phyloP scores from a whole-genome alignment of 2,329 filamentous ascomycete species.

The Colletotrichum sp. region DNA sequence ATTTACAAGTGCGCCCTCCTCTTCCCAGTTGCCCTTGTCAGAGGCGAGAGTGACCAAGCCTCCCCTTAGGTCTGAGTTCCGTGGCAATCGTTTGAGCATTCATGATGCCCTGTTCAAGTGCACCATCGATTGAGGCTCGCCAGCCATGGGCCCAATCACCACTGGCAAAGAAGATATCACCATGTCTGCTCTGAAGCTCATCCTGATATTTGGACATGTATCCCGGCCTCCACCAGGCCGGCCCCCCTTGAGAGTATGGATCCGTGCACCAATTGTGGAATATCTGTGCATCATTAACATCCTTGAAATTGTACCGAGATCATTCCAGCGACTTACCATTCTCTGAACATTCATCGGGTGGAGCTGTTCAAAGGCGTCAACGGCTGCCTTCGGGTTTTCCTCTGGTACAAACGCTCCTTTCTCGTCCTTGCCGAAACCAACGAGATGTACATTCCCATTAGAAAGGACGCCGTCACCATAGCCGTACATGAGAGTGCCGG shows the following conservation, averaged over 20 bases:
- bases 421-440: slow-evolving; percentile 44
- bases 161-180: slow-evolving; percentile 28
- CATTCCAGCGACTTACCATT: slow-evolving; percentile 16
- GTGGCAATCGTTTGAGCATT: slow-evolving; percentile 1
- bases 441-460: slow-evolving; percentile 51
- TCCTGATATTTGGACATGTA: slow-evolving; percentile 28
- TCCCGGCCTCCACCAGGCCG: slow-evolving; percentile 21
- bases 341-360: slow-evolving; percentile 32
- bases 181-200: slow-evolving; percentile 28
- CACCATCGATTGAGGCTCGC: slow-evolving; percentile 32
- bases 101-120: slow-evolving; percentile 27
- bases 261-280: slow-evolving; percentile 31
- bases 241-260: slow-evolving; percentile 25
- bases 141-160: slow-evolving; percentile 32
- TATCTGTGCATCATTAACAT: slow-evolving; percentile 4
- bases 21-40: not conserved
- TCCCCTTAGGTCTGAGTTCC: not conserved
- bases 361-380: slow-evolving; percentile 36
- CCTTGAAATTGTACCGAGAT: not conserved
- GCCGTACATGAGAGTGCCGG: slow-evolving; percentile 38
- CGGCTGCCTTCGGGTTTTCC: slow-evolving; percentile 37
- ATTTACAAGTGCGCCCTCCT: not conserved
- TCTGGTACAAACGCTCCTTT: slow-evolving; percentile 47
- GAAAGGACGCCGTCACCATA: slow-evolving; percentile 50
- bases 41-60: not conserved